Base-by-base conservation (phyloP, 176 grass and related monocot genomes). In the Juncus inflexus region DNA sequence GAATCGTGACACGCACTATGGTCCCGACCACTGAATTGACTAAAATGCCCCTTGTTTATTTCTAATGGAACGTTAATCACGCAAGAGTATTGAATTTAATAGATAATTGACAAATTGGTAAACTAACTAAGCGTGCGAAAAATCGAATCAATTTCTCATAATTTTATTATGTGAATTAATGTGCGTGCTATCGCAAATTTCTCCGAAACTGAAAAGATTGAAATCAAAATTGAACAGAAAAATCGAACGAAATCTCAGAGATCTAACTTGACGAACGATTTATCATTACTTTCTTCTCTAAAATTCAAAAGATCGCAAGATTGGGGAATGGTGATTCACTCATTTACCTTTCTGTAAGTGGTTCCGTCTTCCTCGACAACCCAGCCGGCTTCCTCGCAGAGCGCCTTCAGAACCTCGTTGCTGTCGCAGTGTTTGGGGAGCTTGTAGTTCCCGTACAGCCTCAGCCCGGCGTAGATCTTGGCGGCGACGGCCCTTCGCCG, bases 341-440 rank as follows among this genome's bases (percentile, higher is more conserved):
- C 1, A 65, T 11, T 14, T 8, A 66, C 67, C 52, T 42, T 42
- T 49, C 69, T 52, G 58, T 73, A 50, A 37, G 58, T 73, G 36
- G 69, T 73, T 39, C 69, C 69, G 43, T 73, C 69, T 37, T 73
- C 69, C 9, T 62, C 40, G 2, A 73, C 69, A 54, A 37, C 42
- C 69, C 69, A 73, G 9, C 69, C 69, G 10, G 69, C 69, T 55
- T 73, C 69, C 4, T 73, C 6, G 38, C 69, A 73, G 39, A 73
- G 69, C 7, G 56, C 69, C 39, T 73, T 73, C 53, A 73, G 55
- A 54, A 73, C 56, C 56, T 73, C 64, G 64, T 66, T 66, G 15
- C 50, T 66, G 64, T 66, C 64, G 43, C 64, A 66, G 64, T 66
- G 64, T 55, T 43, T 73, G 2, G 69, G 69, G 0, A 73, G 69